Conservation (phyloP, 1,139 yeast genomes). For the Hemisphaericaspora subhashii region DNA sequence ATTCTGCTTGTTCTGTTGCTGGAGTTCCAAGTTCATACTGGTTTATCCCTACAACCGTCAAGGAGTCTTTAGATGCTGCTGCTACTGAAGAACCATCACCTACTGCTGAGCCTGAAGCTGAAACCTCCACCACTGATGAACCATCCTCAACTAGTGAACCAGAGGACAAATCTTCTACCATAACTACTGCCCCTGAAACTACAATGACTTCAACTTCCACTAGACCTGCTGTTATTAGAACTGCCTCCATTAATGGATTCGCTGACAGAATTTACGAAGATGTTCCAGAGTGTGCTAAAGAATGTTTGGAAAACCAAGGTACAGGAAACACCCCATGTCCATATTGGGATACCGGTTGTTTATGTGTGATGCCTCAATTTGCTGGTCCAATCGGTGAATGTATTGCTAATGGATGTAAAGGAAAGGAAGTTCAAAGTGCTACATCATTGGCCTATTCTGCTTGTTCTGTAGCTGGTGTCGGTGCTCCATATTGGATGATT, state of each 20-base stretch:
- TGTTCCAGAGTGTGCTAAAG: slow-evolving; percentile 26
- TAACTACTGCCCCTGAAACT: neutral
- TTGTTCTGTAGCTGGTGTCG: slow-evolving; percentile 27
- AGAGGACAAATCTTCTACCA: neutral
- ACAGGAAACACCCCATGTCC: slow-evolving; percentile 38
- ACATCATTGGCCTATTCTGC: slow-evolving; percentile 26
- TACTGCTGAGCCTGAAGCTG: neutral
- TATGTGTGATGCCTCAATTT: slow-evolving; percentile 36
- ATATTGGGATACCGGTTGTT: slow-evolving; percentile 40
- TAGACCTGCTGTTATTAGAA: slow-evolving; percentile 34
- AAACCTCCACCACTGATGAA: neutral
- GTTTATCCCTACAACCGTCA: slow-evolving; percentile 27
- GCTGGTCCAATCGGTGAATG: slow-evolving; percentile 29
- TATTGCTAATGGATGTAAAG: slow-evolving; percentile 28
- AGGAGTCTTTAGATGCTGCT: slow-evolving; percentile 32
- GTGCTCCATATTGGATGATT: slow-evolving; percentile 24
- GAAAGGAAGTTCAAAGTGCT: slow-evolving; percentile 21
- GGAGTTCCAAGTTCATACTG: slow-evolving; percentile 26
- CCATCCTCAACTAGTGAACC: neutral
- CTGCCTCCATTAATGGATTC: slow-evolving; percentile 39
- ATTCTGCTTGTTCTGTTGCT: slow-evolving; percentile 25
- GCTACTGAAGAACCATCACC: slow-evolving; percentile 14
- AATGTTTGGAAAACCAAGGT: slow-evolving; percentile 27
- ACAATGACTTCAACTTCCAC: slow-evolving; percentile 17
- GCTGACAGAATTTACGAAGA: slow-evolving; percentile 34